Evolutionary conservation across 805 yeast genomes (phyloP).

Genomic region (Isabelozyma heimii): DNA sequence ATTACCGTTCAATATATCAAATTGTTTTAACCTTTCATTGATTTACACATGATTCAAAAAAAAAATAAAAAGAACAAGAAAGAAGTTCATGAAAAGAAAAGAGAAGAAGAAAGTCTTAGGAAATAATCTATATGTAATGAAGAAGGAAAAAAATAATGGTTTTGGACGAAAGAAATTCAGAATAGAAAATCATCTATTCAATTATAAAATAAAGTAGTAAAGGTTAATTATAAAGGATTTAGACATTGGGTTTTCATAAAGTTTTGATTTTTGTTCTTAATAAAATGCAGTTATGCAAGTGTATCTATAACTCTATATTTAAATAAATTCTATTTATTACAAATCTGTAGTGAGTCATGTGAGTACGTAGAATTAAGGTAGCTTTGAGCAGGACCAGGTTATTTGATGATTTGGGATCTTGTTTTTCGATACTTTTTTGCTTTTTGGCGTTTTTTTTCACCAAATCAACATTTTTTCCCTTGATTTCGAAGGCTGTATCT

Average conservation of each 20-base stretch:
- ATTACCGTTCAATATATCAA: not conserved
- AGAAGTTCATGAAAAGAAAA: constrained; percentile 8
- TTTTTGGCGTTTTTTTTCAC: not conserved
- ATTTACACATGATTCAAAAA: not conserved
- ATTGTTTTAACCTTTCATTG: not conserved
- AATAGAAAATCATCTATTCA: not conserved
- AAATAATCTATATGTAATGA: not conserved
- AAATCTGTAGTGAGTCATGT: no score
- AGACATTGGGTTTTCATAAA: constrained; percentile 40
- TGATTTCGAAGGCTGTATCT: not conserved
- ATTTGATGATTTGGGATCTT: no score
- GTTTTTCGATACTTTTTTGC: not conserved
- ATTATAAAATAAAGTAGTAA: not conserved
- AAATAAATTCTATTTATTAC: not conserved
- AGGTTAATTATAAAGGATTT: constrained; percentile 24
- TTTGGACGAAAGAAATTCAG: not conserved
- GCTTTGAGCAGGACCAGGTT: no score
- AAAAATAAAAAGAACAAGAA: not conserved
- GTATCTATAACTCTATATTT: constrained; percentile 13
- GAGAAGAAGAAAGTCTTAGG: not conserved
- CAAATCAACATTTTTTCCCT: not conserved
- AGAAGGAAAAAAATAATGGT: not conserved
- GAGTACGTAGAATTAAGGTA: no score
- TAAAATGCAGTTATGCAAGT: constrained; percentile 23
- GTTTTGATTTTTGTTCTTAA: constrained; percentile 20